Evolutionary conservation across 2,329 filamentous ascomycete species (phyloP).

Genomic region (Pseudocercospora eumusae): DNA sequence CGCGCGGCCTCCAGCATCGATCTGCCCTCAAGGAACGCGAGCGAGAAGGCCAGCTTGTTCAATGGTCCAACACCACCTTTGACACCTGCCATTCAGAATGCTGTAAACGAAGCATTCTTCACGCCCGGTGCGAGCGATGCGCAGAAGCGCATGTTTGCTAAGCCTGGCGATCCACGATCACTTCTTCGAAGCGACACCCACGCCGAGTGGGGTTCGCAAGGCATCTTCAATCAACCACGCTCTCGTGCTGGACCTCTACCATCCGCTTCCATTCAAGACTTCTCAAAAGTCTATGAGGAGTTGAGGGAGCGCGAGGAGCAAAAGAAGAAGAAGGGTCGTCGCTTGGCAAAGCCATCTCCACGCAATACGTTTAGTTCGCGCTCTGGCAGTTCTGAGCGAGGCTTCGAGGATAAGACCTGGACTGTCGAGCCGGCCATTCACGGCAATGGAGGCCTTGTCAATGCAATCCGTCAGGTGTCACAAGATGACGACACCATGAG

Average conservation of each 20-base stretch:
- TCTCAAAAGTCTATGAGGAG: constrained; percentile 53
- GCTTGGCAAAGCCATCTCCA: constrained; percentile 30
- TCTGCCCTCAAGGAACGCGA: constrained; percentile 29
- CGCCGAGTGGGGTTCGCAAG: constrained; percentile 70
- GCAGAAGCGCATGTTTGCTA: constrained; percentile 56
- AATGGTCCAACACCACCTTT: constrained; percentile 44
- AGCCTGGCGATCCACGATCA: constrained; percentile 50
- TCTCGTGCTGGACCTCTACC: constrained; percentile 74
- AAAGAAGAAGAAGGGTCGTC: constrained; percentile 14
- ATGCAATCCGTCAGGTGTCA: constrained; percentile 77
- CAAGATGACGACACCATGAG: constrained; percentile 18
- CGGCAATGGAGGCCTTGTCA: constrained; percentile 88
- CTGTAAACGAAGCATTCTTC: constrained; percentile 47
- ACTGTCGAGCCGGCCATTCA: constrained; percentile 81
- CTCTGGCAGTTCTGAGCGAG: constrained; percentile 43
- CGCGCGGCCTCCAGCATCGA: constrained; percentile 51
- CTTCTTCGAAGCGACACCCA: constrained; percentile 72
- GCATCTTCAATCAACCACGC: constrained; percentile 71
- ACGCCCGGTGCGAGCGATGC: constrained; percentile 44
- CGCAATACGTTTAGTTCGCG: constrained; percentile 31
- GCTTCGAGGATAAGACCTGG: constrained; percentile 77
- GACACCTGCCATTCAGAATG: constrained; percentile 41
- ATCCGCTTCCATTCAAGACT: constrained; percentile 73
- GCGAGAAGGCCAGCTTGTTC: constrained; percentile 40
- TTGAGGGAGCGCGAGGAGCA: constrained; percentile 30